Base-by-base conservation (phyloP, 768 basidiomycete species). In the Rhodotorula taiwanensis region DNA sequence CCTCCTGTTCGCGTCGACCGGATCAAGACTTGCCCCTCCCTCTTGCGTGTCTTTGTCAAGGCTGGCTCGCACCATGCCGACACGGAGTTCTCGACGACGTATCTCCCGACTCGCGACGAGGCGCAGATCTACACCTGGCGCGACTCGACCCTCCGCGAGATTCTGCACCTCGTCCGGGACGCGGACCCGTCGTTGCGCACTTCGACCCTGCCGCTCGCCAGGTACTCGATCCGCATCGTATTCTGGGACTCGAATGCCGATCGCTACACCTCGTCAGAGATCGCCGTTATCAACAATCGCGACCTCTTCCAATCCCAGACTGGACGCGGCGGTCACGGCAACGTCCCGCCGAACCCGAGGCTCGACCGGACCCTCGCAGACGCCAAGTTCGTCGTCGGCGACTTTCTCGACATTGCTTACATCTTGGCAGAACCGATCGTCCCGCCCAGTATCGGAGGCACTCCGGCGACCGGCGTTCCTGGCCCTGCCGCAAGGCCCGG, bases 191-290 rank as follows among this genome's bases (percentile, higher is more conserved):
- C 56, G 18, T 52, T 63, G 39, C n/a, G n/a, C 16, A 8, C 27
- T 25, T 23, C 23, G n/a, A 10, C 53, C 25, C n/a, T 27, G n/a
- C 56, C 54, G 15, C 1, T 45, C 52, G 62, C 69, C 0, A 57
- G 60, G 34, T 67, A 60, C 68, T 62, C 59, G 14, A 42, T 72
- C 58, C 56, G 66, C n/a, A 63, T 71, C 59, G 66, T 72, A 49
- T 72, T 55, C 64, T 62, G 31, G 47, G 67, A 71, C 68, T n/a
- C 33, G n/a, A 21, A 45, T 34, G 5, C 14, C 25, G 8, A 4
- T 20, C 36, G 52, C 27, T 67, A 27, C 57, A 34, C n/a, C 27
- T 62, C 59, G 1, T 18, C 48, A 10, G 71, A 72, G 21, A 52
- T 72, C 33, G 68, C 62, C 23, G 15, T 49, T 31, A 16, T 72